A percentile compares a stretch with the other conserved stretches of the same genome.
Conservation (phyloP, 768 basidiomycete species). For the Boletellus emodensis region DNA sequence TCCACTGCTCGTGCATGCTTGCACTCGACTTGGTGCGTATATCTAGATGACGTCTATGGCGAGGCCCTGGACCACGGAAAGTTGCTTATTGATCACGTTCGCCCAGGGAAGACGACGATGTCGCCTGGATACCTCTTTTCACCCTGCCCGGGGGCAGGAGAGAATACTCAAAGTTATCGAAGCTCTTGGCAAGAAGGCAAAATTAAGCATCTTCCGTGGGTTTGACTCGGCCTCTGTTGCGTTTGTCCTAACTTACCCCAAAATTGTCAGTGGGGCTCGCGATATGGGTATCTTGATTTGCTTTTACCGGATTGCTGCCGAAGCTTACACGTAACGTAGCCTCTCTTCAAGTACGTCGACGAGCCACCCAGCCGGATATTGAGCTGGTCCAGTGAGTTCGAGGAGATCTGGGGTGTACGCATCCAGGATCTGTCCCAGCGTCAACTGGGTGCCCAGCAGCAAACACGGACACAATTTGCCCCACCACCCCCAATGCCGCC, state of each 20-base stretch:
- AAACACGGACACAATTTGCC: constrained; percentile 13
- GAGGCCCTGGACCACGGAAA: neutral
- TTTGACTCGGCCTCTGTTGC: constrained; percentile 31
- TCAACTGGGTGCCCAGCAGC: constrained; percentile 14
- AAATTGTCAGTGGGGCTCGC: constrained; percentile 51
- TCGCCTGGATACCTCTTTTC: constrained; percentile 21
- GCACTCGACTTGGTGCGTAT: constrained; percentile 58
- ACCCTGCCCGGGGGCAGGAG: constrained; percentile 34
- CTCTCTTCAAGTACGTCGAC: constrained; percentile 61
- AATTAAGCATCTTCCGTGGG: constrained; percentile 45
- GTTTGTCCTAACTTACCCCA: constrained; percentile 8
- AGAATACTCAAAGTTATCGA: constrained; percentile 39
- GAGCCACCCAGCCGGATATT: constrained; percentile 48
- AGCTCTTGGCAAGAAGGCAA: constrained; percentile 39
- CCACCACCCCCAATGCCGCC: constrained; percentile 30
- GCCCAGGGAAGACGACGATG: constrained; percentile 32
- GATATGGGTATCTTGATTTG: constrained; percentile 50
- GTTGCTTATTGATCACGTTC: neutral
- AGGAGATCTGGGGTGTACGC: constrained; percentile 62
- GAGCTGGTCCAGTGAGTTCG: constrained; percentile 60
- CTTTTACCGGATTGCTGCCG: constrained; percentile 23
- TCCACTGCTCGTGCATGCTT: constrained; percentile 65
- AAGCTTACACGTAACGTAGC: constrained; percentile 36
- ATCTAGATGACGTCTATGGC: neutral
- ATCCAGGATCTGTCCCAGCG: constrained; percentile 43